Conservation (phyloP, 306 rosid genomes). For the Vicia faba region DNA sequence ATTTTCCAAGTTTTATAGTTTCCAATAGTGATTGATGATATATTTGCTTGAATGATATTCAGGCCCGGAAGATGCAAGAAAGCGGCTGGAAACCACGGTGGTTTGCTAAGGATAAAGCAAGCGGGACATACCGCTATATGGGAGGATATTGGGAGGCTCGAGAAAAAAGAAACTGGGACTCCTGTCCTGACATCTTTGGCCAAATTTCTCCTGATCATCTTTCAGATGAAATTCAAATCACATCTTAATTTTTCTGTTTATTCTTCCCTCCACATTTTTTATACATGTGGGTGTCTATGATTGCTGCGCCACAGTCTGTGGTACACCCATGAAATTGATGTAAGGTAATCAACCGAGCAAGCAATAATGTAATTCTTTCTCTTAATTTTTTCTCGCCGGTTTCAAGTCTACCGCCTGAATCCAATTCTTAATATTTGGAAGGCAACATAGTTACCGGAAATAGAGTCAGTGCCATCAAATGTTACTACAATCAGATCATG, state of each 20-base stretch:
- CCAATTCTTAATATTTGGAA: slow-evolving; percentile 18
- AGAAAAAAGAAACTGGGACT: slow-evolving; percentile 69
- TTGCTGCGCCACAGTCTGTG: slow-evolving; percentile 33
- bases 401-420: slow-evolving; percentile 5
- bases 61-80: slow-evolving; percentile 99
- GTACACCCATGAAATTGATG: slow-evolving; percentile 54
- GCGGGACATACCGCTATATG: slow-evolving; percentile 69
- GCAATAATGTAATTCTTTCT: slow-evolving; percentile 45
- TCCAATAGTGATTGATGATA: slow-evolving; percentile 23
- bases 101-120: slow-evolving; percentile 77
- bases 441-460: not conserved
- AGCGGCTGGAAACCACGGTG: slow-evolving; percentile 96
- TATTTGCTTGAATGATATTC: slow-evolving; percentile 37
- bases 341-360: slow-evolving; percentile 48
- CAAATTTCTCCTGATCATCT: slow-evolving; percentile 72
- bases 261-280: slow-evolving; percentile 50
- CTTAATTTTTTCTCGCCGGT: not conserved
- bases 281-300: slow-evolving; percentile 37
- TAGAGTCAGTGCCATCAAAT: not conserved
- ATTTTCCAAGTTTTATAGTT: slow-evolving; percentile 2
- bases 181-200: slow-evolving; percentile 94
- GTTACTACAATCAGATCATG: not conserved
- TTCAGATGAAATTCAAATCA: slow-evolving; percentile 51
- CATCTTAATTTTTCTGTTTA: slow-evolving; percentile 35
- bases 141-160: slow-evolving; percentile 99